Evolutionary conservation across 164 flowering plant genomes (phyloP), one percentile per base, ranked within the genome.

Genomic region (Nymphaea colorata): DNA sequence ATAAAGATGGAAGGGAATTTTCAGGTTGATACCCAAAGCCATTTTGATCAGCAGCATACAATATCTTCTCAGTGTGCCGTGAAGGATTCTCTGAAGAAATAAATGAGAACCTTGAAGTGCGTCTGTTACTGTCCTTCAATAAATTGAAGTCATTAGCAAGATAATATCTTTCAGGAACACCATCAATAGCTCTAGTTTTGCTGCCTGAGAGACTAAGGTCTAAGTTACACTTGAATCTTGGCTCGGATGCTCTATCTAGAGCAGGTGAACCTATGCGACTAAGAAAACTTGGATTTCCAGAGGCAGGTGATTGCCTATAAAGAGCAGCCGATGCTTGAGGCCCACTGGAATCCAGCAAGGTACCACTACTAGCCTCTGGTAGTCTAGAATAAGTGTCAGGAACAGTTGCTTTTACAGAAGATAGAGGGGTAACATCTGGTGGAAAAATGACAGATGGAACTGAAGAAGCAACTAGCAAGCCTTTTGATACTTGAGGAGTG

Each of bases 401-500:
- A 64, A 73, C 59, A 70, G 85, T 69, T 43, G 79, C 61, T 62
- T 71, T 74, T 45, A 66, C 67, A 12, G 75, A 68, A 62, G 74
- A 67, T 67, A 44, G 42, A 3, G 73, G 59, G 6, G 43, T 63
- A 43, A 71, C 69, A 68, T 72, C 76, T n/a, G 16, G 59, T 63
- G 44, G 67, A 42, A 64, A 71, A 42, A 74, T n/a, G 72, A 79
- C 62, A 41, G 84, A 70, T 51, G 86, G 77, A 71, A 72, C 71
- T 41, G 61, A 44, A 10, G 81, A 36, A 8, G 82, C 71, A 45
- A 76, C 55, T 78, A 47, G 65, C 66, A 68, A 80, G 69, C 44
- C 79, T 73, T 75, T 73, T 74, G 60, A 74, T 61, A 59, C 79
- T 74, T 66, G 79, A 73, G 62, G 71, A 79, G 53, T 55, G 80